Base-by-base conservation (phyloP, 2,329 filamentous ascomycete genomes). In the Verticillium albo-atrum region DNA sequence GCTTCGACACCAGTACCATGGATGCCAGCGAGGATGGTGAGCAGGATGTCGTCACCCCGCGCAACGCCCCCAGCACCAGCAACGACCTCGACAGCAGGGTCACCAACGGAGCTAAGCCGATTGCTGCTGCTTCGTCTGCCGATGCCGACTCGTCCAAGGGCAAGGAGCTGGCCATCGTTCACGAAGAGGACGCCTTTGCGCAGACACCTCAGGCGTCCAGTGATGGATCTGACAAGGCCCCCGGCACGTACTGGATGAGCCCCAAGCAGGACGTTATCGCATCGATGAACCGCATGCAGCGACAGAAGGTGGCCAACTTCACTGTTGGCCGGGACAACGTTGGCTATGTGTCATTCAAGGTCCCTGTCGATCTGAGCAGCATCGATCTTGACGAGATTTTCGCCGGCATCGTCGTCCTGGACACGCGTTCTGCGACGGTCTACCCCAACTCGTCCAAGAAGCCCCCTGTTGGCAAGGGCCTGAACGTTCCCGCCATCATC, bases 401-500 rank as follows among this genome's bases (percentile, higher is more conserved):
- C 56, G 90, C 84, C 54, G 84, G 82, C 27, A 89, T 97, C 66
- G 90, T 98, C 35, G 80, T 87, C 57, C 85, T 98, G 55, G 83
- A 85, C 51, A 82, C 88, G 55, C 90, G 95, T 35, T 89, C 89
- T 9, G 91, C 92, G 26, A 97, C 94, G 0, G 95, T 98, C 7
- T 99, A 99, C 69, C 89, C 86, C 4, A 83, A 89, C 52, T 80
- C 87, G 47, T 82, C 83, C 5, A 87, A 87, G 70, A 99, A 97
- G 75, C 93, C 95, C 17, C 83, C 89, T 0, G 82, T 88, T 60
- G 95, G 96, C 60, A 91, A 92, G 69, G 94, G 92, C 6, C 82
- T 99, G 64, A 99, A 99, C 68, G 91, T 97, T 7, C 93, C 92
- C 3, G 91, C 95, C 0, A 87, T 85, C 37, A 93, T 99, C 64